A percentile compares a stretch with the other conserved stretches of the same genome.
Conservation (phyloP, 345 rosid genomes). For the Psidium friedrichsthalianum region DNA sequence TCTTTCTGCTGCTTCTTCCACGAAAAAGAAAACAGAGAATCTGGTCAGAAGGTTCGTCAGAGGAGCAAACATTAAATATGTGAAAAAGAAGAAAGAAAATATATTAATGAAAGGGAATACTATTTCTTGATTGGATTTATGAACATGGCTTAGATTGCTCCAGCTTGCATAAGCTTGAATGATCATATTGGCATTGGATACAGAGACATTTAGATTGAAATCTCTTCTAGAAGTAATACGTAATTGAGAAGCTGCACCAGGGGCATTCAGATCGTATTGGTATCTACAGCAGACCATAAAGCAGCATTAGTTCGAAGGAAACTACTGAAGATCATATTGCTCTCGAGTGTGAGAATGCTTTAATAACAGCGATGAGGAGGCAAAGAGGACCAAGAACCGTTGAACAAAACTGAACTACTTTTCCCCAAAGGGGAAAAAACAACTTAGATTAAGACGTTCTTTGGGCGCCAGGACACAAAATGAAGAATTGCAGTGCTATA, state of each 20-base stretch:
- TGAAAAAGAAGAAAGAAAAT: not conserved
- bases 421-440: not conserved
- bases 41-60: not conserved
- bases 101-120: conserved; percentile 2
- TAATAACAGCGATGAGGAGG: not conserved
- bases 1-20: conserved; percentile 7
- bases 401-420: not conserved
- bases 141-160: conserved; percentile 59
- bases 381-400: not conserved
- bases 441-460: not conserved
- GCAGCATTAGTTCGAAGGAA: not conserved
- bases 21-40: not conserved
- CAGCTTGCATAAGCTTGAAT: conserved; percentile 98
- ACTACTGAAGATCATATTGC: not conserved
- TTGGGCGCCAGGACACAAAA: not conserved
- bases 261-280: conserved; percentile 61
- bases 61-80: not conserved
- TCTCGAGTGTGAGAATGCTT: not conserved
- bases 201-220: conserved; percentile 76
- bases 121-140: conserved; percentile 30
- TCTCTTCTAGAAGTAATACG: conserved; percentile 69
- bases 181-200: conserved; percentile 79
- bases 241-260: conserved; percentile 73
- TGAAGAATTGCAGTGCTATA: not conserved
- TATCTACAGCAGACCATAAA: conserved; percentile 40